Evolutionary conservation across 2,329 filamentous ascomycete genomes (phyloP).

Genomic region (Nemania sp.): DNA sequence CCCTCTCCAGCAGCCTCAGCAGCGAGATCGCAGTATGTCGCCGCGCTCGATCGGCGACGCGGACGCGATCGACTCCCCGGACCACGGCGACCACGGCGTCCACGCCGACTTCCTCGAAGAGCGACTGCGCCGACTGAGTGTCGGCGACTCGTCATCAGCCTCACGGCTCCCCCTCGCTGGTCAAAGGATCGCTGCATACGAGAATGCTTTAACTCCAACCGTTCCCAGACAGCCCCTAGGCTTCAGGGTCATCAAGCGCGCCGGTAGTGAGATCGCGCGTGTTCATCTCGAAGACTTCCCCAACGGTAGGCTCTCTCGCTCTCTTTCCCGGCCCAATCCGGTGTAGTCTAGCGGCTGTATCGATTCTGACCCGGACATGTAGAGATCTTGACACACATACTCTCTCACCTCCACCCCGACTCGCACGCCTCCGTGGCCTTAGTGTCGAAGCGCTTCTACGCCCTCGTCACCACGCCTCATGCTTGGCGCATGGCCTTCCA

Average conservation of each 20-base stretch:
- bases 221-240: slow-evolving; percentile 52
- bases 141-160: slow-evolving; percentile 35
- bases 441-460: slow-evolving; percentile 85
- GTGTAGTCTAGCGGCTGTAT: slow-evolving; percentile 20
- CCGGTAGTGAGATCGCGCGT: slow-evolving; percentile 44
- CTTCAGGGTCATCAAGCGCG: slow-evolving; percentile 60
- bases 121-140: slow-evolving; percentile 57
- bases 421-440: slow-evolving; percentile 81
- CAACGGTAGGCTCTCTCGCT: slow-evolving; percentile 72
- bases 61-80: slow-evolving; percentile 31
- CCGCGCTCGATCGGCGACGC: slow-evolving; percentile 40
- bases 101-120: slow-evolving; percentile 52
- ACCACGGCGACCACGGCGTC: slow-evolving; percentile 41
- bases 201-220: slow-evolving; percentile 57
- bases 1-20: slow-evolving; percentile 38
- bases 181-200: slow-evolving; percentile 62
- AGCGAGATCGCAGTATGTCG: slow-evolving; percentile 43
- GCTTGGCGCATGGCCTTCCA: slow-evolving; percentile 93
- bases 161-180: slow-evolving; percentile 45
- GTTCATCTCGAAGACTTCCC: slow-evolving; percentile 65
- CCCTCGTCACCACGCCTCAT: slow-evolving; percentile 85
- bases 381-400: slow-evolving; percentile 91
- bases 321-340: too few relatives aligned
- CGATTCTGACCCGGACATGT: slow-evolving; percentile 32
- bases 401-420: slow-evolving; percentile 86